Conservation (phyloP, 2,329 filamentous ascomycete genomes). For the Neofusicoccum sp. region DNA sequence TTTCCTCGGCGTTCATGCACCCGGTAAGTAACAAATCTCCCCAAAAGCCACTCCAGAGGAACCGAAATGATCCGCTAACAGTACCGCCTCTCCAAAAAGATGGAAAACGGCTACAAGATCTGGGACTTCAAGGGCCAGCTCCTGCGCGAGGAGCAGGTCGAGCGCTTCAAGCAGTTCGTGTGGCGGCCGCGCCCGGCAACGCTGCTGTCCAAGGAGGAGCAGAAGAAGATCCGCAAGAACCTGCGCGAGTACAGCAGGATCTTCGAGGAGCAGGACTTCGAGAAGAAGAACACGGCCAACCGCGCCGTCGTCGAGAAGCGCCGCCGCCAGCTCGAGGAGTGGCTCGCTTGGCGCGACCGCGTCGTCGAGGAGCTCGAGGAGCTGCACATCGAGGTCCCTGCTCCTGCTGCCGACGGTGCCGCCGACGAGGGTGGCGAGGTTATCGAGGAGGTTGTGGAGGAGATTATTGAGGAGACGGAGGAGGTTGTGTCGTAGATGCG, state of each 20-base stretch:
- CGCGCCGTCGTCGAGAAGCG: conserved; percentile 89
- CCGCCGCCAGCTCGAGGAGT: conserved; percentile 81
- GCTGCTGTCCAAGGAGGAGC: conserved; percentile 94
- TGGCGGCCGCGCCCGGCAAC: conserved; percentile 92
- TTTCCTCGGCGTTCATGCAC: conserved; percentile 95
- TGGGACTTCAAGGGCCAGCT: conserved; percentile 94
- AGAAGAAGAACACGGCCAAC: conserved; percentile 91
- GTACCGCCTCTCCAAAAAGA: conserved; percentile 55
- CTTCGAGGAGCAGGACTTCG: conserved; percentile 94
- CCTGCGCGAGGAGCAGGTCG: conserved; percentile 86
- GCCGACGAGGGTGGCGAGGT: conserved; percentile 57
- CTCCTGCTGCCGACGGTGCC: conserved; percentile 55
- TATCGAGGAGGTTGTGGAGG: conserved; percentile 80
- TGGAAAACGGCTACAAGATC: conserved; percentile 98
- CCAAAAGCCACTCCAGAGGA: not conserved
- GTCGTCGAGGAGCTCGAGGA: conserved; percentile 69
- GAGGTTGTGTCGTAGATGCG: conserved; percentile 60
- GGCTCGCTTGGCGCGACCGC: conserved; percentile 79
- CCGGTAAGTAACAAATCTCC: conserved; percentile 62
- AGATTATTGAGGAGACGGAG: conserved; percentile 85
- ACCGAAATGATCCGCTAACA: conserved; percentile 8
- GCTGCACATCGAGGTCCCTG: conserved; percentile 60
- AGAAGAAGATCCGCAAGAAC: conserved; percentile 97
- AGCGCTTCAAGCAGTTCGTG: conserved; percentile 96
- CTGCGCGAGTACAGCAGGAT: conserved; percentile 92